These are phyloP conservation scores for Globisporangium yorkense DNA, from an alignment of 352 stramenopile genomes.

Conservation along the genomic window DNA sequence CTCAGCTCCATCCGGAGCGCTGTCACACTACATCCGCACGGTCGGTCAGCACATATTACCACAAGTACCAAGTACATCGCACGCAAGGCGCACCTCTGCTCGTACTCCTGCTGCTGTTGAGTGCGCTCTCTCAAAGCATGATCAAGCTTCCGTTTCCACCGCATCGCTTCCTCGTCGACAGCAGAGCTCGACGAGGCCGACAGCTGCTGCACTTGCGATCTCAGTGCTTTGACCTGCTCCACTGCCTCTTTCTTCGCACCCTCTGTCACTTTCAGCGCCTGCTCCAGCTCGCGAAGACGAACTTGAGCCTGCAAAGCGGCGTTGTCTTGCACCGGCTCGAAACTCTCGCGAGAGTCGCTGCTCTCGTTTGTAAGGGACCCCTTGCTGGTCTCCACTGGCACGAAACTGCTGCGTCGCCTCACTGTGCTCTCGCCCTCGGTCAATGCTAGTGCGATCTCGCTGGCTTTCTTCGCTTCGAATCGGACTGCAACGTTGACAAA, in stretches of 20 bases:
- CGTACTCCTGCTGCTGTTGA: conserved; percentile 29
- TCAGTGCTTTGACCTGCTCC: conserved; percentile 40
- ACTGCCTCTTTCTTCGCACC: conserved; percentile 35
- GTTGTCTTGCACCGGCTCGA: conserved; percentile 5
- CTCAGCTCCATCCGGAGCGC: conserved; percentile 24
- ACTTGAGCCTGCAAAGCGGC: conserved; percentile 7
- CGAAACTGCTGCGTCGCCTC: background rate
- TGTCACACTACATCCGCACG: conserved; percentile 14
- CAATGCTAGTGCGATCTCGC: conserved; percentile 4
- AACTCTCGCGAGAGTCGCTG: background rate
- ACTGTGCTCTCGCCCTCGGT: background rate
- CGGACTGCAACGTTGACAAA: conserved; percentile 43
- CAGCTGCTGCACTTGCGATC: conserved; percentile 38
- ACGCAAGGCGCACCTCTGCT: conserved; percentile 18
- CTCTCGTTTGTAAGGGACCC: background rate
- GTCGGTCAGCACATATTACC: background rate
- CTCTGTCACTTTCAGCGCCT: conserved; percentile 23
- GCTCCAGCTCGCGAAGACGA: conserved; percentile 20
- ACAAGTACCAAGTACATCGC: background rate
- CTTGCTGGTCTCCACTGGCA: conserved; percentile 5
- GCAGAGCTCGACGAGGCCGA: conserved; percentile 12
- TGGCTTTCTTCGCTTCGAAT: conserved; percentile 53
- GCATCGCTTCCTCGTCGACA: conserved; percentile 24
- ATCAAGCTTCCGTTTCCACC: conserved; percentile 56
- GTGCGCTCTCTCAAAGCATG: conserved; percentile 44